phyloP scores from a whole-genome alignment of 306 rosid species.

The Senna siamea region DNA sequence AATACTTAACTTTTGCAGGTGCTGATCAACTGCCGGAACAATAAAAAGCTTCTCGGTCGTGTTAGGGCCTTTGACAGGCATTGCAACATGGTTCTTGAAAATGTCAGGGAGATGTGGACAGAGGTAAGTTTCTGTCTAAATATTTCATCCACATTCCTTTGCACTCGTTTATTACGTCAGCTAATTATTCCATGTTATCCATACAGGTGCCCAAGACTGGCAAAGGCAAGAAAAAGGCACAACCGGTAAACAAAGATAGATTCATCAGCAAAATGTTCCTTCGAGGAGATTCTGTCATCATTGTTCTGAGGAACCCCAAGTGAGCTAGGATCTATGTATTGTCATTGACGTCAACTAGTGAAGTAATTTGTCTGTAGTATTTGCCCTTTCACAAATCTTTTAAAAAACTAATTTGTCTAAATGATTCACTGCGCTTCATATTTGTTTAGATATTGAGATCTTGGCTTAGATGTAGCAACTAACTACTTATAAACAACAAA shows the following conservation, averaged over 20 bases:
- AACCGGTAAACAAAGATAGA: conserved; percentile 88
- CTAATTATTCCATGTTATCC: not conserved
- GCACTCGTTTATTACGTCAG: not conserved
- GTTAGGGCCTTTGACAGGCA: conserved; percentile 95
- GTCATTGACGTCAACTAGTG: not conserved
- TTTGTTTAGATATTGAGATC: conserved; percentile 20
- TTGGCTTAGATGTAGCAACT: conserved; percentile 13
- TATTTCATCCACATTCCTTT: not conserved
- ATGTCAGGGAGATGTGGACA: conserved; percentile 99
- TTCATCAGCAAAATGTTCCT: conserved; percentile 95
- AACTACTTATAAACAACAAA: too few species aligned
- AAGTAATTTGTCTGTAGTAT: conserved; percentile 10
- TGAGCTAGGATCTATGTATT: conserved; percentile 38
- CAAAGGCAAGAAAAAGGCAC: conserved; percentile 90
- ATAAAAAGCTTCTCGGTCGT: conserved; percentile 86
- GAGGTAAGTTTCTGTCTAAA: conserved; percentile 55
- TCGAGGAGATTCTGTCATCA: conserved; percentile 86
- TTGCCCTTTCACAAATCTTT: conserved; percentile 1
- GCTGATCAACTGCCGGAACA: conserved; percentile 86
- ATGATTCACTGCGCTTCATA: not conserved
- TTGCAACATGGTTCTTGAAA: conserved; percentile 97
- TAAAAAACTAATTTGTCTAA: conserved; percentile 1
- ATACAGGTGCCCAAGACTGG: conserved; percentile 86
- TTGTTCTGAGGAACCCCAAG: conserved; percentile 92
- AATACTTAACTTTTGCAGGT: conserved; percentile 48